Conservation (phyloP, 139 green algal genomes). For the Coelastrella sp. region DNA sequence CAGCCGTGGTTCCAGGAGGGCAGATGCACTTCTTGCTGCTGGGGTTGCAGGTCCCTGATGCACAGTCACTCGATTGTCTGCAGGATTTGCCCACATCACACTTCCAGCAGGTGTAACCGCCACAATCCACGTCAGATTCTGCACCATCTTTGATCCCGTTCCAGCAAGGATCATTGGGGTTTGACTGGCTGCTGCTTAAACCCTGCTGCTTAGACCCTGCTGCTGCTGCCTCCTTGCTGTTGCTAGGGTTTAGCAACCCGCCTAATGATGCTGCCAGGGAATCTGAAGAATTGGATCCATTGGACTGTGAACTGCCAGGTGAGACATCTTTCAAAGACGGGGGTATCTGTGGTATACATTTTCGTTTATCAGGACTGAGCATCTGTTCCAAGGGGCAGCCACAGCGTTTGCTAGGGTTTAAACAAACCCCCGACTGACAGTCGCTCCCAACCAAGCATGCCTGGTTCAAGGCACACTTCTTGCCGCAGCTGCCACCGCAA, state of each 20-base stretch:
- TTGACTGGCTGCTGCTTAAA: neutral
- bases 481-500: neutral
- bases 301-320: neutral
- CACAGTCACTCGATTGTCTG: neutral
- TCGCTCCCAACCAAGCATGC: neutral
- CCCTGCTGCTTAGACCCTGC: constrained; percentile 11
- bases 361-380: neutral
- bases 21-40: neutral
- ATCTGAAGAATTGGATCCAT: too few relatives aligned
- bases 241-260: neutral
- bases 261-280: neutral
- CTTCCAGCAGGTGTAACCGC: neutral
- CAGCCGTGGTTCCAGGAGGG: neutral
- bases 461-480: neutral
- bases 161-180: neutral
- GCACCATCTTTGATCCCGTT: neutral
- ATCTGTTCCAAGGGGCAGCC: neutral
- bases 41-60: neutral
- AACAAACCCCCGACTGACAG: neutral
- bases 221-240: constrained; percentile 1
- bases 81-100: neutral
- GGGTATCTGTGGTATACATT: neutral
- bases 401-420: neutral
- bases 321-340: neutral
- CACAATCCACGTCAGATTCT: neutral